Evolutionary conservation across 768 basidiomycete genomes (phyloP), one percentile per base, ranked within the genome.

Genomic region (Cubamyces sp.): DNA sequence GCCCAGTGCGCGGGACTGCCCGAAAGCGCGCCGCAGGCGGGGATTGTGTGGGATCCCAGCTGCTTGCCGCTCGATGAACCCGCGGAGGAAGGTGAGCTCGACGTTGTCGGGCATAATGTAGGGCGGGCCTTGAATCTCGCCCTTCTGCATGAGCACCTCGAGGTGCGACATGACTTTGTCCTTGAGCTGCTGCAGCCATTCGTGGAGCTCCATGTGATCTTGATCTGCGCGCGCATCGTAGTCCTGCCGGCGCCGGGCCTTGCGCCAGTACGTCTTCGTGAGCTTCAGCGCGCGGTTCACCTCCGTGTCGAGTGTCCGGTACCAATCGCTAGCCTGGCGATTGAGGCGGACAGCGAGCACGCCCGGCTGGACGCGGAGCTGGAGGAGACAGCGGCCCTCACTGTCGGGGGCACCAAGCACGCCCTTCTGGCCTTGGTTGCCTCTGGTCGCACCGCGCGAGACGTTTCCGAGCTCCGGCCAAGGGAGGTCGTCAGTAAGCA

Each of bases 141-240:
- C 89, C 70, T 92, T 91, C 71, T 92, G 91, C 88, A 92, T 92
- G 67, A 92, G 84, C 2, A 92, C 81, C 73, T 92, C 91, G 47
- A 92, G 81, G 75, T 92, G 90, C 49, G 90, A 89, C 91, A 92
- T 92, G 54, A 88, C 91, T 74, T 91, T 92, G 75, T 92, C 91
- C 74, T 92, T 92, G 68, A 92, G 79, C 73, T 92, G 91, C 68
- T 92, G 91, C 1, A 92, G 77, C 91, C 91, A 92, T 71, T 92
- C 91, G 68, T 92, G 91, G 21, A 92, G 76, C 71, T 92, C 91
- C 90, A 92, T 92, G 69, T 92, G 91, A 71, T 92, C 91, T 72
- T 91, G 91, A 78, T 92, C 91, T 1, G 91, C 91, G 51, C 87
- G 85, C 53, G 88, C 85, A 71, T 92, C 89, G 75, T 90, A 92